Evolutionary conservation across 2,329 filamentous ascomycete genomes (phyloP).

Genomic region (Ascocoryne sarcoides): DNA sequence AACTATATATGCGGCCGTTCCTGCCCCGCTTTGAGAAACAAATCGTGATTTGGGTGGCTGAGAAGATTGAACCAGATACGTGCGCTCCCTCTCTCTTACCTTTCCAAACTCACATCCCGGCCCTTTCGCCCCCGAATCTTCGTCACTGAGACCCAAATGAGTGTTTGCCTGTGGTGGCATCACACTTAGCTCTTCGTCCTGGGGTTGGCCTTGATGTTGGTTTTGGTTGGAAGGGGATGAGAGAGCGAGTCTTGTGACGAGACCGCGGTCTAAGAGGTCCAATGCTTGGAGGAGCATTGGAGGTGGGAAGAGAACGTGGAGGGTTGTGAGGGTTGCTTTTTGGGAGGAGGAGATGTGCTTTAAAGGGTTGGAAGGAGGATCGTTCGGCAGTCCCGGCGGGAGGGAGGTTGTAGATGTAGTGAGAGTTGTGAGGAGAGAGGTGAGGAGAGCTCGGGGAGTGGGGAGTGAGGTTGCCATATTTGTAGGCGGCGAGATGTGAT

Average conservation of each 20-base stretch:
- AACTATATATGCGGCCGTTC: constrained; percentile 53
- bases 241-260: constrained; percentile 50
- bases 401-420: constrained; percentile 4
- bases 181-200: neutral
- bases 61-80: constrained; percentile 21
- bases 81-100: neutral
- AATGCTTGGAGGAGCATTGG: constrained; percentile 69
- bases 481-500: no score
- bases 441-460: constrained; percentile 22
- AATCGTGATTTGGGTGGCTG: constrained; percentile 28
- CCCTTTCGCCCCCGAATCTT: no score
- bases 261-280: constrained; percentile 72
- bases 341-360: constrained; percentile 20
- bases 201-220: neutral
- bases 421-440: constrained; percentile 23
- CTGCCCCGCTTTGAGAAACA: neutral
- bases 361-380: constrained; percentile 14
- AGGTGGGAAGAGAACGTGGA: constrained; percentile 75
- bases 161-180: constrained; percentile 11
- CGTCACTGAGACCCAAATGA: no score
- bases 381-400: neutral
- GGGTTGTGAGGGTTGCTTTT: constrained; percentile 39
- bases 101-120: no score
- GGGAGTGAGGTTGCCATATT: constrained; percentile 15
- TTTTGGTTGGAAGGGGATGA: neutral